Percentiles rank a stretch among this genome's conserved stretches.
Evolutionary conservation across 495 filamentous ascomycete genomes (phyloP).

Genomic region (Penicillium nucicola): DNA sequence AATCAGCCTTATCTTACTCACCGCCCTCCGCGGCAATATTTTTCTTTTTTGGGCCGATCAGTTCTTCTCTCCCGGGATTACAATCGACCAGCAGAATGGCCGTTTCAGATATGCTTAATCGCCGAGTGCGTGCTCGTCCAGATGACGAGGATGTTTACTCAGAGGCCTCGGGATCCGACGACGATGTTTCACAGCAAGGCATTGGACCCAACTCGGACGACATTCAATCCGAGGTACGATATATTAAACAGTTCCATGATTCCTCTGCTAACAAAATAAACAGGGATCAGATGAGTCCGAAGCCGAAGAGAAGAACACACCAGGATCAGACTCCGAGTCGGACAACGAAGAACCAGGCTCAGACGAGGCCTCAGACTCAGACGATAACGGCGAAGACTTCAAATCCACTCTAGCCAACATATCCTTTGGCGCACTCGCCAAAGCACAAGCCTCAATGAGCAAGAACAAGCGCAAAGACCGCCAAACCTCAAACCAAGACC

Average conservation of each 20-base stretch:
- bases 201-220: too few species aligned
- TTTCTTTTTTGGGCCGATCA: constrained; percentile 13
- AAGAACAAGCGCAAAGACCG: constrained; percentile 38
- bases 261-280: constrained; percentile 10
- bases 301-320: constrained; percentile 13
- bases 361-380: constrained; percentile 19
- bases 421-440: constrained; percentile 84
- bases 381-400: constrained; percentile 37
- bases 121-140: constrained; percentile 55
- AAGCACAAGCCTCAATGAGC: constrained; percentile 71
- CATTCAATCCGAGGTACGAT: too few species aligned
- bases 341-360: constrained; percentile 15
- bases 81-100: constrained; percentile 30
- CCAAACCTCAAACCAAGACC: constrained; percentile 12
- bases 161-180: constrained; percentile 24
- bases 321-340: constrained; percentile 7
- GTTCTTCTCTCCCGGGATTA: not conserved
- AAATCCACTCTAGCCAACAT: constrained; percentile 48
- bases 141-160: constrained; percentile 50
- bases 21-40: constrained; percentile 24
- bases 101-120: constrained; percentile 50
- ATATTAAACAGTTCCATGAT: too few species aligned
- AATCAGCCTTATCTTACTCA: constrained; percentile 25
- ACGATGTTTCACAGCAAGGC: constrained; percentile 21
- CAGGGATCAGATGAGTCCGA: constrained; percentile 31